Base-by-base conservation (phyloP, 441 rosid species). In the Populus tomentosa region DNA sequence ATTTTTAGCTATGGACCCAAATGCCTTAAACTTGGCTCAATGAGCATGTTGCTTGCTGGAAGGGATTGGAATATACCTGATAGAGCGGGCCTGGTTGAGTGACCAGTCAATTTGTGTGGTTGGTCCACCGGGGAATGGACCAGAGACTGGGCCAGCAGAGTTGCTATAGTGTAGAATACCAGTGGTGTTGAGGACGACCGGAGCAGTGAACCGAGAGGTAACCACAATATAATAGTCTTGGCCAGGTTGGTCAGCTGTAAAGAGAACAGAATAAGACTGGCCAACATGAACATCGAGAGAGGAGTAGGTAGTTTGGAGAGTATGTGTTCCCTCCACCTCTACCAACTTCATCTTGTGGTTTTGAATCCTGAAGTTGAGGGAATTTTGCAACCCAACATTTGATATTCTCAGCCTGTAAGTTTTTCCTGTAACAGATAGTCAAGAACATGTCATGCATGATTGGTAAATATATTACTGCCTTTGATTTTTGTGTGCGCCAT, bases 291-390 rank as follows among this genome's bases (percentile, higher is more conserved):
- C 84, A 50, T 97, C 99, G 7, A 97, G 88, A 2, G 92, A 90
- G 4, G 94, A 87, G 80, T 85, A 92, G 46, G 90, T 79, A 10
- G 86, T 86, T 76, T 97, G 99, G 26, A 94, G 86, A 10, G 97
- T 91, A 67, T 97, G 98, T 0, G 97, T 91, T 28, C 99, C 99
- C 82, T 96, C 99, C 1, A 91, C 95, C 87, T 96, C 99, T 10
- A 94, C 98, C 81, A 96, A 75, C 80, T 79, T 92, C 95, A 96
- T 81, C 32, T 75, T 85, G 76, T 96, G 99, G 80, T 86, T 87
- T 80, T 94, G 98, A 86, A 96, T 90, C 20, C 98, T 84, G 84
- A 96, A 90, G 84, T 94, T 94, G 61, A 96, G 85, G 42, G 98
- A 85, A 67, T 86, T 78, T 76, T 90, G 88, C 78, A 94, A 72